Conservation (phyloP, 768 basidiomycete genomes). For the Fomitopsis serialis region DNA sequence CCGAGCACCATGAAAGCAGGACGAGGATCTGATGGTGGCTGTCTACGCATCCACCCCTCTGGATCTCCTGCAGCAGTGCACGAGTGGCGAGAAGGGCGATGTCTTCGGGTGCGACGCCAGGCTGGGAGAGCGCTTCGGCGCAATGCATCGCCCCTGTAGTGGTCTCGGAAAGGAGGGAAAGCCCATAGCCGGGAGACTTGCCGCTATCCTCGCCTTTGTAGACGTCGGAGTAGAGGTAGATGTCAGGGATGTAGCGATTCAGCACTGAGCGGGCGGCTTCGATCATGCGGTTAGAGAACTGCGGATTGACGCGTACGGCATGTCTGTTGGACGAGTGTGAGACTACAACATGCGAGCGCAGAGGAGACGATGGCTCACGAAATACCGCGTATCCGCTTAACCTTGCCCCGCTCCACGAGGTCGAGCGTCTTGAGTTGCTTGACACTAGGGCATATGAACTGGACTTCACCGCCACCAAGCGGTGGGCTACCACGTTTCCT, state of each 20-base stretch:
- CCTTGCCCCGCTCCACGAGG: slow-evolving; percentile 86
- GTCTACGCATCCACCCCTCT: slow-evolving; percentile 86
- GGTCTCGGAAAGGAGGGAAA: slow-evolving; percentile 86
- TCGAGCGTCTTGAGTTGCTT: slow-evolving; percentile 90
- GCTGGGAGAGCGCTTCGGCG: slow-evolving; percentile 78
- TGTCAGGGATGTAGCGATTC: slow-evolving; percentile 96
- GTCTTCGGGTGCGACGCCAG: slow-evolving; percentile 88
- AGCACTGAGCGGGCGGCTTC: slow-evolving; percentile 89
- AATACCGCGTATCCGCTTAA: slow-evolving; percentile 92
- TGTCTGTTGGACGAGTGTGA: slow-evolving; percentile 46
- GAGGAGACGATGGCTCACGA: slow-evolving; percentile 43
- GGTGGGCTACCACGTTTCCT: slow-evolving; percentile 93
- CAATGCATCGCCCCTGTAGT: slow-evolving; percentile 88
- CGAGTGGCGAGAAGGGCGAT: slow-evolving; percentile 80
- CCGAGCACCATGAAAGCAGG: slow-evolving; percentile 93
- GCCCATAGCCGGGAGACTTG: slow-evolving; percentile 96
- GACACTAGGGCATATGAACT: slow-evolving; percentile 89
- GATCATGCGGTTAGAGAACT: slow-evolving; percentile 97
- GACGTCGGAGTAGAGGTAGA: slow-evolving; percentile 96
- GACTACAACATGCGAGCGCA: too few relatives aligned
- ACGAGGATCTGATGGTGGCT: slow-evolving; percentile 83
- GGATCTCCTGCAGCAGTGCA: slow-evolving; percentile 72
- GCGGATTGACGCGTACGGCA: slow-evolving; percentile 93
- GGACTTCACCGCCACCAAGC: slow-evolving; percentile 86
- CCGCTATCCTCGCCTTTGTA: slow-evolving; percentile 98